A percentile compares a stretch with the other conserved stretches of the same genome.
phyloP scores from a whole-genome alignment of 1,139 yeast genomes.

The Hyphopichia buzzinii region DNA sequence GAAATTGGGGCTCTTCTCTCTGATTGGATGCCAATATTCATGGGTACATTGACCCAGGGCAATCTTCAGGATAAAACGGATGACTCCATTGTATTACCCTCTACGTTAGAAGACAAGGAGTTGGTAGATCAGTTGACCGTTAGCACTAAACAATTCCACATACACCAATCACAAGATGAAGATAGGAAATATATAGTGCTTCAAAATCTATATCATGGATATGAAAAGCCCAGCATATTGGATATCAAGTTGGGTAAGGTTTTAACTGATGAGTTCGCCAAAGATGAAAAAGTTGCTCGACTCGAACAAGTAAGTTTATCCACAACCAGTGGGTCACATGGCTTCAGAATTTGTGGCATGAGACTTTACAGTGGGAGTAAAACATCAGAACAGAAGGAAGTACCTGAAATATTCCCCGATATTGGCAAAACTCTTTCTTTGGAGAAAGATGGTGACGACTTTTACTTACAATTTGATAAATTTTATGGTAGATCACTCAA shows the following conservation, averaged over 20 bases:
- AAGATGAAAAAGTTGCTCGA: conserved; percentile 59
- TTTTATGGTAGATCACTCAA: conserved; percentile 65
- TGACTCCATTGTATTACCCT: conserved; percentile 1
- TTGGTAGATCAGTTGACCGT: not conserved
- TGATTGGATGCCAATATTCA: conserved; percentile 53
- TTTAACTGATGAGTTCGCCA: conserved; percentile 62
- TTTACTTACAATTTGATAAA: conserved; percentile 58
- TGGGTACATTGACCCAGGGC: conserved; percentile 41
- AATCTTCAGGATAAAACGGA: conserved; percentile 2
- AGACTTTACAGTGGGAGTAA: conserved; percentile 39
- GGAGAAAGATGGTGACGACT: conserved; percentile 19
- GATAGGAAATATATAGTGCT: conserved; percentile 56
- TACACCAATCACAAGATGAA: not conserved
- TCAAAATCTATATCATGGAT: conserved; percentile 66
- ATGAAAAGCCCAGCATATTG: conserved; percentile 62
- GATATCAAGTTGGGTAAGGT: conserved; percentile 81
- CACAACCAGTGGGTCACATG: conserved; percentile 80
- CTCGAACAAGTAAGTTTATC: conserved; percentile 58
- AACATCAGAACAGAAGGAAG: not conserved
- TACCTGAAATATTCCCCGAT: conserved; percentile 11
- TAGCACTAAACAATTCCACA: not conserved
- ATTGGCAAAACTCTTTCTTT: conserved; percentile 15
- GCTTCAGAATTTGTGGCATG: conserved; percentile 88
- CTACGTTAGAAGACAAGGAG: not conserved
- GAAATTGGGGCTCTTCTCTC: conserved; percentile 35